Base-by-base conservation (phyloP, 768 basidiomycete species). In the Russula virescens region DNA sequence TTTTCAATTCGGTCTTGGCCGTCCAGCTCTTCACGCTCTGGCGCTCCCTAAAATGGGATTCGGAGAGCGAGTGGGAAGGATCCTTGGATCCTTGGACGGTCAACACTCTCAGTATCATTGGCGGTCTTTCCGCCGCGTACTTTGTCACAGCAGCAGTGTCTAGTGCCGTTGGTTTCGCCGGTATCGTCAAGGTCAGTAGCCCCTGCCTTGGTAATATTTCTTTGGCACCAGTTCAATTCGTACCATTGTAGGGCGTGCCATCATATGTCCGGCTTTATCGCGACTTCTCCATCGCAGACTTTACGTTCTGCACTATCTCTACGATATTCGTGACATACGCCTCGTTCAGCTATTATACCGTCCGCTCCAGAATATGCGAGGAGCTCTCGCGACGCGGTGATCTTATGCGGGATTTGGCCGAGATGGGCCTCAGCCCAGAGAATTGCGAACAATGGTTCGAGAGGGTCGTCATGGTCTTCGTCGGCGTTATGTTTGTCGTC, bases 391-490 rank as follows among this genome's bases (percentile, higher is more conserved):
- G 84, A 53, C 86, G 90, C 58, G 86, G 89, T 19, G 89, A 91
- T 70, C 75, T 91, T 46, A 80, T 91, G 74, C 83, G 83, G 10
- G 83, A 83, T 66, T 73, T 89, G 74, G 78, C 81, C 54, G 86
- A 88, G 70, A 80, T 87, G 69, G 89, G 89, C 0, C 77, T 91
- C 68, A 88, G 80, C 68, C 73, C 88, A 47, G 89, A 91, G 73
- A 89, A 90, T 66, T 92, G 91, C 71, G 90, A 92, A 69, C 79
- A 81, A 61, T 89, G 87, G 86, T 79, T 90, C 51, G 88, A 87
- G 70, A 79, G 83, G 45, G 86, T 82, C 9, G 79, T 85, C 35
- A 71, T 87, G 62, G 84, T 77, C 0, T 77, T 83, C 38, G 75
- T 89, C 52, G 83, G 78, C 1, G 71, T 84, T 48, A 80, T 87